Evolutionary conservation across 768 basidiomycete species (phyloP), one percentile per base, ranked within the genome.

Genomic region (Leccinum subtestaceum): DNA sequence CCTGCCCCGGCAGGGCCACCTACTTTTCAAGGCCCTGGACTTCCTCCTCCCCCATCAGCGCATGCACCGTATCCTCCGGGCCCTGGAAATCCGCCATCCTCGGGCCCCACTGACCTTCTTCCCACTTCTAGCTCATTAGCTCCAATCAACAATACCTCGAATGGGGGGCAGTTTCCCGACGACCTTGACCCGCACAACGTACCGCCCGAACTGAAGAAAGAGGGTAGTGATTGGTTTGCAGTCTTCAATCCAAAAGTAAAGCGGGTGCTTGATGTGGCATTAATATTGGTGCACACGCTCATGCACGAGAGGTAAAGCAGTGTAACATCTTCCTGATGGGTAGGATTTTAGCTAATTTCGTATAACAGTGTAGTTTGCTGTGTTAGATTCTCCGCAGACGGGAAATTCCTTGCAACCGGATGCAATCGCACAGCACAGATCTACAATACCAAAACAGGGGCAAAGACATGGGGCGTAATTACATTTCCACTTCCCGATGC

Each of bases 381-480:
- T 68, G 94, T 97, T 27, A 84, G 90, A 59, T 96, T 97, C 76
- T 96, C 93, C 53, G 91, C 93, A 12, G 95, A 98, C 73, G 93
- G 95, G 27, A 93, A 91, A 72, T 87, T 81, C 60, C 83, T 98
- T 32, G 96, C 96, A 32, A 98, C 96, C 4, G 96, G 96, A 12
- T 98, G 95, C 76, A 98, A 98, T 75, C 82, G 93, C 45, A 93
- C 93, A 0, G 93, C 95, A 19, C 95, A 97, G 73, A 95, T 98
- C 57, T 98, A 91, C 71, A 93, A 98, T 70, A 90, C 89, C 25
- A 90, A 90, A 75, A 89, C 91, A 0, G 95, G 95, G 7, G 72
- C 69, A 0, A 93, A 92, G 76, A 88, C 88, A 31, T 94, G 89
- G 95, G 94, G 63, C 56, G 86, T 72, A 36, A 63, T 52, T 43